Conservation (phyloP, 2,329 filamentous ascomycete species). For the Dactylellina leptospora region DNA sequence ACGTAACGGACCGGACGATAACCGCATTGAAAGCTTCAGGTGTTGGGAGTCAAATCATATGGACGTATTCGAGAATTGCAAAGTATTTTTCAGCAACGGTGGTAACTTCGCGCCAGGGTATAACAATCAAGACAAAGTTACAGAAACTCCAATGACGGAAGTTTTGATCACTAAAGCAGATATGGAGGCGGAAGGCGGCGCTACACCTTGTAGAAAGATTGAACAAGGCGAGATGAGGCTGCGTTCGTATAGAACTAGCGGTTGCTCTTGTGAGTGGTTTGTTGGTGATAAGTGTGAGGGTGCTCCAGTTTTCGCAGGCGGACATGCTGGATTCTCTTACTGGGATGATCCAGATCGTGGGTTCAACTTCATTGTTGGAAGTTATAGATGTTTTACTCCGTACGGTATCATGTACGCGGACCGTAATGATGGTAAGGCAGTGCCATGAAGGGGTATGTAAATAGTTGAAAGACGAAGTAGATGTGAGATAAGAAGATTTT, state of each 20-base stretch:
- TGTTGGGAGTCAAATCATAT: constrained; percentile 4
- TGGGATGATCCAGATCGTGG: background rate
- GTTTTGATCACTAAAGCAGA: background rate
- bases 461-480: too few species aligned
- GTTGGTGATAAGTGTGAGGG: background rate
- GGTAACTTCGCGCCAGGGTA: too few species aligned
- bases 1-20: background rate
- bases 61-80: background rate
- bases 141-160: background rate
- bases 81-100: background rate
- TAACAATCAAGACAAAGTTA: background rate
- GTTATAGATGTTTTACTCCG: constrained; percentile 12
- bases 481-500: too few species aligned
- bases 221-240: background rate
- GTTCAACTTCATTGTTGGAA: background rate
- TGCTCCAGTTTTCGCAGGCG: background rate
- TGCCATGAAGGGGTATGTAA: too few species aligned
- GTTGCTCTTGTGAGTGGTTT: constrained; percentile 16
- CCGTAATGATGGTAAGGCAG: too few species aligned
- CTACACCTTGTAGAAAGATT: background rate
- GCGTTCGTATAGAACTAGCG: background rate
- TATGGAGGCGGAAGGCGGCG: background rate
- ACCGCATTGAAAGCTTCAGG: constrained; percentile 3
- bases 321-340: background rate
- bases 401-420: background rate